Evolutionary conservation across 495 filamentous ascomycete species (phyloP).

Genomic region (Gamarada debralockiae): DNA sequence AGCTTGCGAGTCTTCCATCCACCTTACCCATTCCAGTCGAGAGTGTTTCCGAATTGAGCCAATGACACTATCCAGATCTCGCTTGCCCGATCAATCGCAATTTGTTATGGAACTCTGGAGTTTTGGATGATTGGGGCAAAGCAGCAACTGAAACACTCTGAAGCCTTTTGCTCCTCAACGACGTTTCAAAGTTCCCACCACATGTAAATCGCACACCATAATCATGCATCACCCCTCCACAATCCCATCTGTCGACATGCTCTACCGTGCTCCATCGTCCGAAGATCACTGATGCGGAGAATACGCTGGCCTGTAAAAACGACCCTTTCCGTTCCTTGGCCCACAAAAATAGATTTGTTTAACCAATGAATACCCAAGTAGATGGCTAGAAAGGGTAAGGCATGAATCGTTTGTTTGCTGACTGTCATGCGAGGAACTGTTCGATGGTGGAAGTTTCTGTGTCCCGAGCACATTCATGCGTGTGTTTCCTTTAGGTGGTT

Average conservation of each 20-base stretch:
- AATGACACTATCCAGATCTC: no score
- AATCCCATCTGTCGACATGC: background rate
- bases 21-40: no score
- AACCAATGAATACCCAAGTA: conserved; percentile 29
- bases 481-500: background rate
- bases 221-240: background rate
- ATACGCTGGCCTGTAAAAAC: no score
- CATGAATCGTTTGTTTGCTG: no score
- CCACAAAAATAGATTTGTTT: no score
- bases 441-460: background rate
- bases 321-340: no score
- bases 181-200: background rate
- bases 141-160: background rate
- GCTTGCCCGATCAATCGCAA: conserved; percentile 43
- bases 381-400: conserved; percentile 37
- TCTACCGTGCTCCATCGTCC: background rate
- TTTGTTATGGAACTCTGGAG: conserved; percentile 29
- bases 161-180: background rate
- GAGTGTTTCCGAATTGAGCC: no score
- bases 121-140: no score
- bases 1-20: no score
- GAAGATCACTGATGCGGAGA: no score
- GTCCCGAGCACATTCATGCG: background rate
- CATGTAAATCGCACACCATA: background rate
- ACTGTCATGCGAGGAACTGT: no score